These are phyloP conservation scores for Tricholoma sp. DNA, from an alignment of 768 basidiomycete species.

Conservation along the genomic window DNA sequence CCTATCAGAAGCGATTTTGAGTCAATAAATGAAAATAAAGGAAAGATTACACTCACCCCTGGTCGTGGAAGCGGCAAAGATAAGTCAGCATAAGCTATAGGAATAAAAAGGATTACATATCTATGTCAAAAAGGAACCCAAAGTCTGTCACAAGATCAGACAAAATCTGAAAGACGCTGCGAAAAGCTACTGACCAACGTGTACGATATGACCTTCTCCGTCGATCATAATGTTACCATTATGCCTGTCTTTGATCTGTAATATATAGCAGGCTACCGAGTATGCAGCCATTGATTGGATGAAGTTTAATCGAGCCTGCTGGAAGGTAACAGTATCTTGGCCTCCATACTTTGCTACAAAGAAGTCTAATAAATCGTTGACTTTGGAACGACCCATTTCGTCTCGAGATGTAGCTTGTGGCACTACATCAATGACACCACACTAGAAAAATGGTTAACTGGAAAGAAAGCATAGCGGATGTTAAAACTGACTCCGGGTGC, in stretches of 20 bases:
- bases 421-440: constrained; percentile 97
- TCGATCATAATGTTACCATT: constrained; percentile 99
- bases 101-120: constrained; percentile 50
- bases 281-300: constrained; percentile 99
- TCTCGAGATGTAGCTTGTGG: constrained; percentile 97
- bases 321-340: constrained; percentile 85
- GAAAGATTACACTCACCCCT: constrained; percentile 42
- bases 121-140: constrained; percentile 97
- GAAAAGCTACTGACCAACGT: constrained; percentile 63
- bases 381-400: constrained; percentile 98
- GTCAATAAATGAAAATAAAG: constrained; percentile 6
- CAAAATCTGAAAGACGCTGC: not conserved
- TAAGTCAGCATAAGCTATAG: constrained; percentile 20
- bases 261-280: constrained; percentile 94
- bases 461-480: not conserved
- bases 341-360: constrained; percentile 93
- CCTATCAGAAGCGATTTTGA: constrained; percentile 36
- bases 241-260: constrained; percentile 98
- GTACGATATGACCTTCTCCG: constrained; percentile 93
- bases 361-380: constrained; percentile 93
- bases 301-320: constrained; percentile 90
- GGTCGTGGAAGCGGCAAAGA: constrained; percentile 45
- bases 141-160: constrained; percentile 56
- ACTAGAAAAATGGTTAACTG: constrained; percentile 40
- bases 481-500: constrained; percentile 76